Percentiles rank a stretch among this genome's conserved stretches.
Evolutionary conservation across 805 yeast genomes (phyloP).

Genomic region (Torulaspora quercuum): DNA sequence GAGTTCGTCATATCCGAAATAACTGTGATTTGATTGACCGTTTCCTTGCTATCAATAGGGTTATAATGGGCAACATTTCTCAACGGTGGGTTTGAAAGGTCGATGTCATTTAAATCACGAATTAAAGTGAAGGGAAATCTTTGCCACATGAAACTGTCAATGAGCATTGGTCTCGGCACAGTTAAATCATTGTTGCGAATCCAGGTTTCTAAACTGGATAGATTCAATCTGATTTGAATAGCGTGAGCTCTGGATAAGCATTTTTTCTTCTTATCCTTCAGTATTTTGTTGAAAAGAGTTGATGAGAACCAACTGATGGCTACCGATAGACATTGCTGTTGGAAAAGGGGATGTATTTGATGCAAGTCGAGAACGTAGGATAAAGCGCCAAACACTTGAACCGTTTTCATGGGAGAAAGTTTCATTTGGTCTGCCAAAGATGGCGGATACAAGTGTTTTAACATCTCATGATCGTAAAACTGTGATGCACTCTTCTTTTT

Average conservation of each 20-base stretch:
- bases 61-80: conserved; percentile 30
- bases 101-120: conserved; percentile 32
- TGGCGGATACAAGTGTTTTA: conserved; percentile 80
- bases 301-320: conserved; percentile 76
- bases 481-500: conserved; percentile 11
- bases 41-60: conserved; percentile 16
- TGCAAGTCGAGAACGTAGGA: conserved; percentile 80
- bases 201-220: conserved; percentile 93
- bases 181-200: conserved; percentile 47
- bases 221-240: conserved; percentile 80
- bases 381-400: conserved; percentile 85
- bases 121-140: conserved; percentile 39
- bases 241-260: conserved; percentile 80
- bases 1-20: conserved; percentile 39
- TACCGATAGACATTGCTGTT: conserved; percentile 71
- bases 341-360: conserved; percentile 72
- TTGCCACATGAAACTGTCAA: conserved; percentile 40
- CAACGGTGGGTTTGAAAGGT: conserved; percentile 20
- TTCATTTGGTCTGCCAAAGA: conserved; percentile 70
- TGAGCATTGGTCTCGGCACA: conserved; percentile 34
- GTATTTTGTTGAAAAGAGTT: conserved; percentile 66
- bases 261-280: conserved; percentile 53
- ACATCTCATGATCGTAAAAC: conserved; percentile 64
- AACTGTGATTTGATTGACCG: conserved; percentile 3
- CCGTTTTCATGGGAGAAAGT: conserved; percentile 83